phyloP scores from a whole-genome alignment of 257 asterid species.

The Sherardia arvensis region DNA sequence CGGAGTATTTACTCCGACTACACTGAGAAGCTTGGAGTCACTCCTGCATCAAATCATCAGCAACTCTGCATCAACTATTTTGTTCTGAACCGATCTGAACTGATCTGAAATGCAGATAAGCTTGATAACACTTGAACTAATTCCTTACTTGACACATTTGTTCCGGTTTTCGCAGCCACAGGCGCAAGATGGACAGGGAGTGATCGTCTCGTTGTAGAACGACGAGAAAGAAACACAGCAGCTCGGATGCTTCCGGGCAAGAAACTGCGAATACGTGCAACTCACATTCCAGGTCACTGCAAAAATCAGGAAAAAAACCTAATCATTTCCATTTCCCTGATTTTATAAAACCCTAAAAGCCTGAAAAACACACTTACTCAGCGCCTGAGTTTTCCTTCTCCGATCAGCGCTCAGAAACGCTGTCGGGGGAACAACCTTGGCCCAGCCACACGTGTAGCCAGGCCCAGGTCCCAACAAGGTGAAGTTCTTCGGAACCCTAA shows the following conservation, averaged over 20 bases:
- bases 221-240: slow-evolving; percentile 31
- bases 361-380: slow-evolving; percentile 25
- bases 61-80: neutral
- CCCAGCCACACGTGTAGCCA: slow-evolving; percentile 77
- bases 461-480: slow-evolving; percentile 62
- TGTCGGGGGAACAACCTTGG: slow-evolving; percentile 63
- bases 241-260: slow-evolving; percentile 20
- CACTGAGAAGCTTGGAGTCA: slow-evolving; percentile 60
- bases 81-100: too few species aligned
- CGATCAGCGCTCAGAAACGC: slow-evolving; percentile 43
- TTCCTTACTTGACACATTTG: slow-evolving; percentile 24
- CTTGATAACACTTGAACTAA: neutral
- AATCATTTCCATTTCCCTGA: neutral
- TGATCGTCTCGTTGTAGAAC: slow-evolving; percentile 26
- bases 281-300: slow-evolving; percentile 39
- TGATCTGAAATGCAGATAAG: neutral
- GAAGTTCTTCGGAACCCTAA: slow-evolving; percentile 60
- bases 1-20: slow-evolving; percentile 71
- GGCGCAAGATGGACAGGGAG: slow-evolving; percentile 29
- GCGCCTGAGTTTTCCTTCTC: slow-evolving; percentile 63
- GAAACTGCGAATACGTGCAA: slow-evolving; percentile 30
- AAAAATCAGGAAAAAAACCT: neutral
- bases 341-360: neutral
- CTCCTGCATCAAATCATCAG: slow-evolving; percentile 32
- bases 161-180: slow-evolving; percentile 27